Percentiles rank a stretch among this genome's conserved stretches.
These are phyloP conservation scores for Boletus coccyginus DNA, from an alignment of 768 basidiomycete genomes.

Conservation along the genomic window DNA sequence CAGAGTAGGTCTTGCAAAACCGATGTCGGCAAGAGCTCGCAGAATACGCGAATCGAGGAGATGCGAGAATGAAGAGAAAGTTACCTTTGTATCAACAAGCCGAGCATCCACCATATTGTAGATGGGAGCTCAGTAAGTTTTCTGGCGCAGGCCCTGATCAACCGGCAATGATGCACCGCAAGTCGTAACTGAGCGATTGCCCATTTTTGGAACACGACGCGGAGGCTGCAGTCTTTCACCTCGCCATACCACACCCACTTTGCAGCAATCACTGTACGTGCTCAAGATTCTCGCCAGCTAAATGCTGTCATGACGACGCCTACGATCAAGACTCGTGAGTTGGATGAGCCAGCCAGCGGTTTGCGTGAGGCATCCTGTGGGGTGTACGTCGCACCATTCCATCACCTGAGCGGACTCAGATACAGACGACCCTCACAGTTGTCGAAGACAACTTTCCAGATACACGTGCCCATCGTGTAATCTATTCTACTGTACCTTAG, in stretches of 20 bases:
- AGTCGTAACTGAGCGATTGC: background rate
- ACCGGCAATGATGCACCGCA: no score
- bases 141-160: no score
- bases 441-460: conserved; percentile 69
- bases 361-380: conserved; percentile 34
- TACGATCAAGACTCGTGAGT: conserved; percentile 15
- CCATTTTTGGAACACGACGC: background rate
- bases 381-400: conserved; percentile 37
- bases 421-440: conserved; percentile 41
- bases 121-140: background rate
- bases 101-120: conserved; percentile 43
- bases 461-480: conserved; percentile 86
- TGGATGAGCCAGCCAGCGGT: conserved; percentile 5
- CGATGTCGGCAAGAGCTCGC: conserved; percentile 84
- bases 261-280: background rate
- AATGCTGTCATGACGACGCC: conserved; percentile 10
- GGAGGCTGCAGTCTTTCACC: background rate
- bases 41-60: conserved; percentile 83
- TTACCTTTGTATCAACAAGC: conserved; percentile 46
- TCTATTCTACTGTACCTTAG: conserved; percentile 73
- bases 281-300: background rate
- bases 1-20: conserved; percentile 87
- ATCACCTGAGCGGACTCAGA: conserved; percentile 1
- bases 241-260: background rate
- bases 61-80: conserved; percentile 65